A percentile compares a stretch with the other conserved stretches of the same genome.
Conservation (phyloP, 148 eudicot species). For the Fagopyrum homotropicum region DNA sequence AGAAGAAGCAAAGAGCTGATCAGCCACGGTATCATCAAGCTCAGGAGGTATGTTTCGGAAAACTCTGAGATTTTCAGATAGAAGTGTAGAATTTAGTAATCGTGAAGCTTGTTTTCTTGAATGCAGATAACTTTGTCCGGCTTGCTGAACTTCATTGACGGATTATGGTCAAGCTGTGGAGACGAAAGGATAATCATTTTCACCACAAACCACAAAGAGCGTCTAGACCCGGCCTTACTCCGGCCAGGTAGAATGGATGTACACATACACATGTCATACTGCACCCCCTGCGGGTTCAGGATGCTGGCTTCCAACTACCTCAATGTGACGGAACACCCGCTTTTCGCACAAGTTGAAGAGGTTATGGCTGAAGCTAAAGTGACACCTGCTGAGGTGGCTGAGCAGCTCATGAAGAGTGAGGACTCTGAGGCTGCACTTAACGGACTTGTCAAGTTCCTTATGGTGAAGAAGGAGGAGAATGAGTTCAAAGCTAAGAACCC, state of each 20-base stretch:
- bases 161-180: slow-evolving; percentile 78
- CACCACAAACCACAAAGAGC: slow-evolving; percentile 70
- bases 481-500: slow-evolving; percentile 4
- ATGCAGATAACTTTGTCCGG: slow-evolving; percentile 56
- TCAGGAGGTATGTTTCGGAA: background rate
- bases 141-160: slow-evolving; percentile 58
- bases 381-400: slow-evolving; percentile 47
- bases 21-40: background rate
- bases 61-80: background rate
- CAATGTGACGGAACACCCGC: slow-evolving; percentile 31
- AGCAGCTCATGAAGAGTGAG: slow-evolving; percentile 37
- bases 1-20: background rate
- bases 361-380: slow-evolving; percentile 22
- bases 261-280: slow-evolving; percentile 71
- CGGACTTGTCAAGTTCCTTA: slow-evolving; percentile 29
- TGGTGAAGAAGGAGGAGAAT: slow-evolving; percentile 17
- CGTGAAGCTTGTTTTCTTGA: background rate
- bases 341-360: slow-evolving; percentile 22
- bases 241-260: slow-evolving; percentile 80
- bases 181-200: slow-evolving; percentile 67
- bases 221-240: slow-evolving; percentile 55
- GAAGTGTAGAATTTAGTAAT: too few relatives aligned
- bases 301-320: slow-evolving; percentile 49
- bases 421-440: slow-evolving; percentile 27
- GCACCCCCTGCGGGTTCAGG: slow-evolving; percentile 49